A percentile compares a stretch with the other conserved stretches of the same genome.
These are phyloP conservation scores for Rhizopus microsporus DNA, from an alignment of 371 early-diverging fungal genomes.

Conservation along the genomic window DNA sequence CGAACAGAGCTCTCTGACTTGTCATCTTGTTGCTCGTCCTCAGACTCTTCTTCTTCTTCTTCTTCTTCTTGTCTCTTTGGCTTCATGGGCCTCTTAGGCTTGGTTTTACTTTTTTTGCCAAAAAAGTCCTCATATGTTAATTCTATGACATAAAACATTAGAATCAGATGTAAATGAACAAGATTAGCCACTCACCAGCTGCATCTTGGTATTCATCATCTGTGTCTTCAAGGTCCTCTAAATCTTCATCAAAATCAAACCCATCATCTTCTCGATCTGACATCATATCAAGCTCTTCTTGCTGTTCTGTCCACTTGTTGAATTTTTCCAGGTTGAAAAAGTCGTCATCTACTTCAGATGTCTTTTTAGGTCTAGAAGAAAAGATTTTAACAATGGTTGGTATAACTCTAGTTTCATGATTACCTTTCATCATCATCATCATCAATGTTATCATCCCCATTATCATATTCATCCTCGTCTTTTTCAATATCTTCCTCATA, in stretches of 20 bases:
- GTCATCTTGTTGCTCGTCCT: conserved; percentile 38
- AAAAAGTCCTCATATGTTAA: conserved; percentile 58
- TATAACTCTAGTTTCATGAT: neutral
- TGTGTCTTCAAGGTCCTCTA: conserved; percentile 53
- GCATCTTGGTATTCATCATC: conserved; percentile 50
- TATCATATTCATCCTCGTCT: conserved; percentile 37
- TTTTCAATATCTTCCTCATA: conserved; percentile 31
- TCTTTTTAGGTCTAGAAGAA: conserved; percentile 21
- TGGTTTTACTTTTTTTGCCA: conserved; percentile 33
- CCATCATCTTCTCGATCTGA: conserved; percentile 58
- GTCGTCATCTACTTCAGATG: conserved; percentile 66
- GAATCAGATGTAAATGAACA: neutral
- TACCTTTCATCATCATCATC: conserved; percentile 9
- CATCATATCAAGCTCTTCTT: conserved; percentile 31
- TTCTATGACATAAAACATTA: conserved; percentile 27
- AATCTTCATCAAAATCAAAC: conserved; percentile 53
- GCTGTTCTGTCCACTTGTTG: conserved; percentile 61
- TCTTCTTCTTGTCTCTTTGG: conserved; percentile 42
- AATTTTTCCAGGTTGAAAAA: conserved; percentile 66
- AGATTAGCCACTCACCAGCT: conserved; percentile 16
- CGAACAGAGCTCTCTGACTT: conserved; percentile 41
- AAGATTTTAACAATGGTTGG: too few species aligned
- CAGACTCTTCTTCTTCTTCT: conserved; percentile 46
- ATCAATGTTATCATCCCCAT: neutral
- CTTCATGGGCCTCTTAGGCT: conserved; percentile 23